Conservation (phyloP, 1,139 yeast species). For the Kurtzmaniella natalensis region DNA sequence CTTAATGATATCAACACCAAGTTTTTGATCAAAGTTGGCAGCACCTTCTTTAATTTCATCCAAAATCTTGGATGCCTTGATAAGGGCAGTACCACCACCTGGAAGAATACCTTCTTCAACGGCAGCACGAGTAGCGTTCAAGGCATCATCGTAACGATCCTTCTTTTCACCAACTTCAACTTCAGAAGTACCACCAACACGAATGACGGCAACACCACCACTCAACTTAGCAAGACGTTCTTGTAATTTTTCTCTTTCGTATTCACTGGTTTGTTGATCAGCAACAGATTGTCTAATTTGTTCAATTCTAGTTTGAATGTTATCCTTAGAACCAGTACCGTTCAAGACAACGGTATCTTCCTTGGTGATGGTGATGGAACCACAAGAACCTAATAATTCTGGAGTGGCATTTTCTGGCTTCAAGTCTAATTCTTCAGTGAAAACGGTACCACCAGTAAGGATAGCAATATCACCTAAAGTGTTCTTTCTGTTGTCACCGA, state of each 20-base stretch:
- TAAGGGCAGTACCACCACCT: constrained; percentile 99
- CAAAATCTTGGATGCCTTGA: constrained; percentile 85
- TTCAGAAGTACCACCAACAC: constrained; percentile 98
- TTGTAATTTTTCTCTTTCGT: constrained; percentile 96
- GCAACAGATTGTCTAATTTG: constrained; percentile 85
- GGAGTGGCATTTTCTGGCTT: constrained; percentile 95
- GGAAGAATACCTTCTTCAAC: constrained; percentile 99
- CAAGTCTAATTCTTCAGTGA: constrained; percentile 96
- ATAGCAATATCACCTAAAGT: constrained; percentile 96
- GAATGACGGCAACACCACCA: constrained; percentile 98
- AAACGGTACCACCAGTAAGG: constrained; percentile 95
- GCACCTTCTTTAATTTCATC: constrained; percentile 64
- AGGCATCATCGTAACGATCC: constrained; percentile 98
- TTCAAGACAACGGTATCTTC: constrained; percentile 95
- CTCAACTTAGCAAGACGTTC: constrained; percentile 98
- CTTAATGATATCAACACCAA: constrained; percentile 94
- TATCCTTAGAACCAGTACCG: constrained; percentile 92
- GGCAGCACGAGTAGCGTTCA: constrained; percentile 99
- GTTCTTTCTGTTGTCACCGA: constrained; percentile 99
- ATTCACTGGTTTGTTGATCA: constrained; percentile 76
- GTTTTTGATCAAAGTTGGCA: constrained; percentile 93
- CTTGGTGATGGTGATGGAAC: constrained; percentile 90
- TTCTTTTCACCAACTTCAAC: constrained; percentile 99
- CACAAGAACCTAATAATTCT: constrained; percentile 90
- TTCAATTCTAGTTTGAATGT: constrained; percentile 87